These are phyloP conservation scores for Epichloe elymi DNA, from an alignment of 2,329 filamentous ascomycete genomes.

Conservation along the genomic window DNA sequence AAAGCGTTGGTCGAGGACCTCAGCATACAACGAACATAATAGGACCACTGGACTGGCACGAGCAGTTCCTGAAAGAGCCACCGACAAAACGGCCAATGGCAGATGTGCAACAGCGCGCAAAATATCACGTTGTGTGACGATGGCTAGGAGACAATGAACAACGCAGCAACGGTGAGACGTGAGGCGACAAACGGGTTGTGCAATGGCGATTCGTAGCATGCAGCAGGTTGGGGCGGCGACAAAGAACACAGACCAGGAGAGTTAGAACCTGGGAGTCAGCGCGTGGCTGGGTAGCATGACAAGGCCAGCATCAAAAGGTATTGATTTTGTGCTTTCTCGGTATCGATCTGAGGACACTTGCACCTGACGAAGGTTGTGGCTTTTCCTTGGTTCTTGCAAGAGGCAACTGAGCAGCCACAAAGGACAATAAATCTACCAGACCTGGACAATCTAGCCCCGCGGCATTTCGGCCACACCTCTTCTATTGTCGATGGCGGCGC, in stretches of 20 bases:
- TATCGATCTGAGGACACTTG: not conserved
- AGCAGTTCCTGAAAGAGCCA: conserved; percentile 1
- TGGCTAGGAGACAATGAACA: conserved; percentile 1
- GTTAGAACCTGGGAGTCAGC: not conserved
- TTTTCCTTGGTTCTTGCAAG: not conserved
- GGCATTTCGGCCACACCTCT: conserved; percentile 2
- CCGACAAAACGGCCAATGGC: not conserved
- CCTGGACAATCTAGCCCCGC: not conserved
- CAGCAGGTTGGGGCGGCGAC: conserved; percentile 3
- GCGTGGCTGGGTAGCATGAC: not conserved
- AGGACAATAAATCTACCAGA: not conserved
- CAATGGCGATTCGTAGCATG: conserved; percentile 11
- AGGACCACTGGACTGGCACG: conserved; percentile 1
- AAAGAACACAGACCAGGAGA: conserved; percentile 1
- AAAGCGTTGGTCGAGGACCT: not conserved
- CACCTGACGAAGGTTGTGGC: not conserved
- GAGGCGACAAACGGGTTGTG: conserved; percentile 6
- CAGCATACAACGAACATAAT: not conserved
- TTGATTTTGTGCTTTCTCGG: not conserved
- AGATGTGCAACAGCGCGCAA: conserved; percentile 2
- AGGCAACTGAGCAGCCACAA: not conserved
- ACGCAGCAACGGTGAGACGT: conserved; percentile 5
- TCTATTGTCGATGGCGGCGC: conserved; percentile 6
- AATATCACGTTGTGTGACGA: not conserved
- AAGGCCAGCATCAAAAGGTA: not conserved